Evolutionary conservation across 1,139 yeast genomes (phyloP).

Genomic region (Suhomyces wounanorum): DNA sequence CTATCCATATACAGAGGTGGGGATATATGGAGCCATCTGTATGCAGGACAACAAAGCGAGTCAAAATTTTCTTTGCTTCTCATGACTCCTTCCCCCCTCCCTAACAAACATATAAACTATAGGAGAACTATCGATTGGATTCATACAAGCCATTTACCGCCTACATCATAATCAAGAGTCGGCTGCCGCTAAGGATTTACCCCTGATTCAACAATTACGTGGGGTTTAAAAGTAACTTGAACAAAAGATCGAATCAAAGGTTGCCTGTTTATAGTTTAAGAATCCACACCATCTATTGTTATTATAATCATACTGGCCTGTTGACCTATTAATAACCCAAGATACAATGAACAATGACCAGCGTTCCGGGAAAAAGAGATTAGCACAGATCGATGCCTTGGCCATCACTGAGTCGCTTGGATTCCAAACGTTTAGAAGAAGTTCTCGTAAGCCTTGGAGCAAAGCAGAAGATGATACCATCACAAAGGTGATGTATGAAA

Average conservation of each 20-base stretch:
- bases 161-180: background rate
- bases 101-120: background rate
- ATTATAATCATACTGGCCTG: background rate
- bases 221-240: background rate
- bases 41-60: conserved; percentile 12
- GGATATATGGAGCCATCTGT: background rate
- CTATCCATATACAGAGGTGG: background rate
- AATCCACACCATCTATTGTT: background rate
- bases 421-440: conserved; percentile 67
- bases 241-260: background rate
- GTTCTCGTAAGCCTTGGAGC: conserved; percentile 67
- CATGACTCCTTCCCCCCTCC: conserved; percentile 11
- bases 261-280: background rate
- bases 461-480: conserved; percentile 61
- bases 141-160: background rate
- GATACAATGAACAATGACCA: conserved; percentile 4
- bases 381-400: conserved; percentile 58
- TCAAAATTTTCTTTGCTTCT: conserved; percentile 10
- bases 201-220: background rate
- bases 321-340: background rate
- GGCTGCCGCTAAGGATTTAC: background rate
- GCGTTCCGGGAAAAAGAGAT: conserved; percentile 12
- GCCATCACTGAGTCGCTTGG: conserved; percentile 76
- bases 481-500: conserved; percentile 36
- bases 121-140: background rate